Percentiles rank a stretch among this genome's conserved stretches.
These are phyloP conservation scores for Sanguinoderma infundibulare DNA, from an alignment of 1,284 basidiomycete species.

Conservation along the genomic window DNA sequence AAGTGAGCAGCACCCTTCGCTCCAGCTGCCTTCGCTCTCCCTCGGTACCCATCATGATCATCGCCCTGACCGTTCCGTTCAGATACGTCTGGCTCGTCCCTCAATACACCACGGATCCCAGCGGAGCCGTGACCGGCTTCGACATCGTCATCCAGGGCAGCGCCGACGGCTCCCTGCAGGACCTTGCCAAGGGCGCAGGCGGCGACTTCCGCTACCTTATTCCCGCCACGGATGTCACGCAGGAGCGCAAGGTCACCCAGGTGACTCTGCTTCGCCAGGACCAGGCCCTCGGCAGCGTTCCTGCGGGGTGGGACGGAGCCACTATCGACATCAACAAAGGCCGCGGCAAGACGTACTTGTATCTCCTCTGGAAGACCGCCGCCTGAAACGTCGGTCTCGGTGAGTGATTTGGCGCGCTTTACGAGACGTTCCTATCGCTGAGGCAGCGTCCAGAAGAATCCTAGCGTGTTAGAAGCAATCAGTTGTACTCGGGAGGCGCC, in stretches of 20 bases:
- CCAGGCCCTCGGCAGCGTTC: neutral
- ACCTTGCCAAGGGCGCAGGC: conserved; percentile 16
- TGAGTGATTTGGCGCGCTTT: neutral
- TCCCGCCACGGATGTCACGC: neutral
- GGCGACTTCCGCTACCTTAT: conserved; percentile 14
- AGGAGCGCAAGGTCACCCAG: conserved; percentile 4
- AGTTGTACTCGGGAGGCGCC: too few species aligned
- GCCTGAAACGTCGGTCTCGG: neutral
- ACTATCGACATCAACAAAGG: conserved; percentile 8
- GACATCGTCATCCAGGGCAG: conserved; percentile 13
- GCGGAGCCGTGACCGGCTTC: conserved; percentile 4
- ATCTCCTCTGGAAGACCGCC: conserved; percentile 8
- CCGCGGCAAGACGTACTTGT: conserved; percentile 4
- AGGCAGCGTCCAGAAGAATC: too few species aligned
- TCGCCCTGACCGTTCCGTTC: too few species aligned
- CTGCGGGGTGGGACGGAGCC: neutral
- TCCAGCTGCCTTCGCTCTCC: neutral
- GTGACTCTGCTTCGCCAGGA: conserved; percentile 9
- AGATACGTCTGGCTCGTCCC: conserved; percentile 10
- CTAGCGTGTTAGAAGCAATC: too few species aligned
- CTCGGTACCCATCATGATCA: too few species aligned
- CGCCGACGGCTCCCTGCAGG: neutral
- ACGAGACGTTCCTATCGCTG: too few species aligned
- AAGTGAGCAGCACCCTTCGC: neutral
- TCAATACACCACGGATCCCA: neutral